A percentile compares a stretch with the other conserved stretches of the same genome.
Conservation (phyloP, 2,329 filamentous ascomycete genomes). For the Exophiala sideris region DNA sequence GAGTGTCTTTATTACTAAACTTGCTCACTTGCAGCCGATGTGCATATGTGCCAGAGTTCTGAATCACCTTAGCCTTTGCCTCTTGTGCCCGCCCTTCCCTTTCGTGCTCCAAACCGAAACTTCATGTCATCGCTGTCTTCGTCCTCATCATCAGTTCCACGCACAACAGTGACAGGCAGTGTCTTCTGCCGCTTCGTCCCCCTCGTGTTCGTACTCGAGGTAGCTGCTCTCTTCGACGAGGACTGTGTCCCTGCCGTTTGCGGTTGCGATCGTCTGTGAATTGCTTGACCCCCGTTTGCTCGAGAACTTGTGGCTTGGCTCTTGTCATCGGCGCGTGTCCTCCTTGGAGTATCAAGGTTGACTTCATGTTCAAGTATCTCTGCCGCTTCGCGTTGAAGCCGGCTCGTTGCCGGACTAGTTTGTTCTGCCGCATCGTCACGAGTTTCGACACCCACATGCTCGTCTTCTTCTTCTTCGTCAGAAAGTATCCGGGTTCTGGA, state of each 20-base stretch:
- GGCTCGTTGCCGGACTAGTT: constrained; percentile 14
- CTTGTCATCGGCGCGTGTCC: constrained; percentile 22
- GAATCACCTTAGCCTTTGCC: not conserved
- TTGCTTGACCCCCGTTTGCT: not conserved
- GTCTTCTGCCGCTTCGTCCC: constrained; percentile 31
- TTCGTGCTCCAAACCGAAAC: constrained; percentile 36
- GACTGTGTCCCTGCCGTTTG: not conserved
- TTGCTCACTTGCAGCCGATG: no score
- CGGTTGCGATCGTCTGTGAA: constrained; percentile 3
- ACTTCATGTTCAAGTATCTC: constrained; percentile 27
- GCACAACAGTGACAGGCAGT: constrained; percentile 28
- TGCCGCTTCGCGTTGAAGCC: constrained; percentile 25
- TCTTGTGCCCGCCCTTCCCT: constrained; percentile 8
- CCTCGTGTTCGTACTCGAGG: constrained; percentile 2
- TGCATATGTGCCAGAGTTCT: no score
- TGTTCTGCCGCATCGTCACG: constrained; percentile 2
- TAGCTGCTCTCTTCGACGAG: constrained; percentile 17
- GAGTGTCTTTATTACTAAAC: no score
- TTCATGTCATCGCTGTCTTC: constrained; percentile 58
- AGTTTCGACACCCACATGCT: constrained; percentile 4
- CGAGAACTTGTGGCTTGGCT: constrained; percentile 2
- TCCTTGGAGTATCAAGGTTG: constrained; percentile 26
- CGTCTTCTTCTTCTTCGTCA: constrained; percentile 31
- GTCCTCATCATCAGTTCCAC: constrained; percentile 37
- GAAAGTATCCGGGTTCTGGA: constrained; percentile 1